Conservation (phyloP, 2,329 filamentous ascomycete species). For the Sporothrix brasiliensis region DNA sequence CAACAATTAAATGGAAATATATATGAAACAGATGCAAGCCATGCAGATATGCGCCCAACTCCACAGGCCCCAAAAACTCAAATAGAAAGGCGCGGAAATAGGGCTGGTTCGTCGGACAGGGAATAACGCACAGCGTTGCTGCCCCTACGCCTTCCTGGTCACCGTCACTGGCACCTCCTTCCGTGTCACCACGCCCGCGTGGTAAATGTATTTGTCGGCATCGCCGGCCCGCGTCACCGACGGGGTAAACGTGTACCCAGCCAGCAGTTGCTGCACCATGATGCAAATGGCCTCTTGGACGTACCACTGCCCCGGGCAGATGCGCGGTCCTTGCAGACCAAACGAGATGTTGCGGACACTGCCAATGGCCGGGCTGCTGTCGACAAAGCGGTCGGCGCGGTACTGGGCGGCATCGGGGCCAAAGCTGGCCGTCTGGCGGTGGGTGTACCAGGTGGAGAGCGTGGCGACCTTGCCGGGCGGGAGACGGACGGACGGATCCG, state of each 20-base stretch:
- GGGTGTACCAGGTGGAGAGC: conserved; percentile 25
- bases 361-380: conserved; percentile 22
- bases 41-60: not conserved
- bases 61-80: not conserved
- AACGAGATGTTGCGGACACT: conserved; percentile 29
- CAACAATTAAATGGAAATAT: not conserved
- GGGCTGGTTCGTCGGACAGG: not conserved
- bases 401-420: conserved; percentile 29
- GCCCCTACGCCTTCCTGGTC: not conserved
- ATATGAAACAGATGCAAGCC: not conserved
- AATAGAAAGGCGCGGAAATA: not conserved
- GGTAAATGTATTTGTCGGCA: conserved; percentile 31
- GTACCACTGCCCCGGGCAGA: conserved; percentile 30
- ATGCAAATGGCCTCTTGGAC: conserved; percentile 31
- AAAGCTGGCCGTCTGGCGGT: conserved; percentile 23
- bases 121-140: no score
- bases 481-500: conserved; percentile 15
- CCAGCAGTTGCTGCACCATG: conserved; percentile 29
- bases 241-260: conserved; percentile 26
- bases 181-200: conserved; percentile 30
- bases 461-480: conserved; percentile 30
- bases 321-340: conserved; percentile 30
- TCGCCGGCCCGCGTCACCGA: not conserved
- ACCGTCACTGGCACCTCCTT: conserved; percentile 28
- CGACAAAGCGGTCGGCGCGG: conserved; percentile 29